phyloP scores from a whole-genome alignment of 1,139 yeast genomes.

The Yamadazyma diospyri region DNA sequence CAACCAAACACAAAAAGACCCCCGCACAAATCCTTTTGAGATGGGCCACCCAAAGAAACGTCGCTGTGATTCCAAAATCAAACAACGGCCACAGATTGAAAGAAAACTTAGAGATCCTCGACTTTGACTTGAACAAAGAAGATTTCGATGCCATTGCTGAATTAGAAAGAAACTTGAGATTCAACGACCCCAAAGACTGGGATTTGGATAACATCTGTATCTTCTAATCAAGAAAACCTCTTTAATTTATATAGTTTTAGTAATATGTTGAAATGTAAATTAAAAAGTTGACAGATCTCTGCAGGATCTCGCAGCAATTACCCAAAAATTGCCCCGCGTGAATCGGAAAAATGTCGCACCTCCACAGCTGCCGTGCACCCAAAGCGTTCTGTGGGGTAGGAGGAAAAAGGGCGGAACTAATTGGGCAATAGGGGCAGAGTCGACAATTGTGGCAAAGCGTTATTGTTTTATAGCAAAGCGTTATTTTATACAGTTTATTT shows the following conservation, averaged over 20 bases:
- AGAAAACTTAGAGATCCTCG: slow-evolving; percentile 54
- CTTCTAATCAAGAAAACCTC: slow-evolving; percentile 8
- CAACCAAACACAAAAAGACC: slow-evolving; percentile 47
- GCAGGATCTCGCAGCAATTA: background rate
- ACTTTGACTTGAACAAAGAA: slow-evolving; percentile 49
- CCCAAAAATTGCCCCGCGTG: slow-evolving; percentile 10
- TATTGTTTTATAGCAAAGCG: too few species aligned
- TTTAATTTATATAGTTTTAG: slow-evolving; percentile 4
- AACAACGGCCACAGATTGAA: slow-evolving; percentile 58
- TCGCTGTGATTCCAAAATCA: slow-evolving; percentile 76
- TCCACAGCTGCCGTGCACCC: too few species aligned
- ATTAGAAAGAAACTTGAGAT: slow-evolving; percentile 69
- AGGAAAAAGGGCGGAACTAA: too few species aligned
- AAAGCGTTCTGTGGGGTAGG: too few species aligned
- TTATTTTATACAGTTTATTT: too few species aligned
- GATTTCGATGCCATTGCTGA: slow-evolving; percentile 51
- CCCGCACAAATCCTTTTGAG: slow-evolving; percentile 68
- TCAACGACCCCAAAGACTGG: slow-evolving; percentile 64
- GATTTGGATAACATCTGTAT: slow-evolving; percentile 15
- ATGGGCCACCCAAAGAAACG: slow-evolving; percentile 76
- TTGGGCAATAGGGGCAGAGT: too few species aligned
- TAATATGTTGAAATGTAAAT: slow-evolving; percentile 6
- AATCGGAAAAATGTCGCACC: background rate
- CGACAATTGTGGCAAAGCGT: too few species aligned
- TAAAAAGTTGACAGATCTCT: background rate